Conservation (phyloP, 1,284 basidiomycete species). For the Microbotryum saponariae region DNA sequence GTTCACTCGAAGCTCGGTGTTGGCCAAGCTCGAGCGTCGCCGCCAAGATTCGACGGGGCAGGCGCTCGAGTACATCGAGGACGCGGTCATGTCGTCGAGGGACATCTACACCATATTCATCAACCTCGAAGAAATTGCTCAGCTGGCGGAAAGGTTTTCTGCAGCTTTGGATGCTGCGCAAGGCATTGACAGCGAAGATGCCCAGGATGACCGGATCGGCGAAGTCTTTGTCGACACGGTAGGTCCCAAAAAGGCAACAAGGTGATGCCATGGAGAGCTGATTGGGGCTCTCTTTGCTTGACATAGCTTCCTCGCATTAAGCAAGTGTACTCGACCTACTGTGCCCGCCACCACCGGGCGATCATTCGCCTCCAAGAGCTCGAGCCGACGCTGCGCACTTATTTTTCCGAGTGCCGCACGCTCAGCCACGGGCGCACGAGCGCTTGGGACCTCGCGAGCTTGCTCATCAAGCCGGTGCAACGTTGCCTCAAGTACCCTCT, state of each 20-base stretch:
- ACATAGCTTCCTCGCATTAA: slow-evolving; percentile 40
- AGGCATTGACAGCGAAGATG: slow-evolving; percentile 19
- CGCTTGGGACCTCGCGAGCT: slow-evolving; percentile 43
- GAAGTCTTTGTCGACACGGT: slow-evolving; percentile 40
- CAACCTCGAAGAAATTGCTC: slow-evolving; percentile 41
- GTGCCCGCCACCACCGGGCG: slow-evolving; percentile 41
- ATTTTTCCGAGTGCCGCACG: slow-evolving; percentile 41
- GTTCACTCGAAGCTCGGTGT: background rate
- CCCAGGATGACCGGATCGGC: slow-evolving; percentile 37
- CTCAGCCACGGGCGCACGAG: slow-evolving; percentile 37
- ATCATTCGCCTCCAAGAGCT: slow-evolving; percentile 41
- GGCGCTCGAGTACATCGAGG: slow-evolving; percentile 1
- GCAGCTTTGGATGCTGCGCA: slow-evolving; percentile 34
- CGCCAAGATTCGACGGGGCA: background rate
- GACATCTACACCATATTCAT: slow-evolving; percentile 43
- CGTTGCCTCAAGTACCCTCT: slow-evolving; percentile 43
- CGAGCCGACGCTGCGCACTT: slow-evolving; percentile 33
- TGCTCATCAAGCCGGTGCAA: slow-evolving; percentile 46
- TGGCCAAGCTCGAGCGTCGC: slow-evolving; percentile 1
- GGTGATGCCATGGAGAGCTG: too few relatives aligned
- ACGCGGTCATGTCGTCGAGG: slow-evolving; percentile 36
- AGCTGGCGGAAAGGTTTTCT: slow-evolving; percentile 40
- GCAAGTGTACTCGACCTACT: slow-evolving; percentile 41
- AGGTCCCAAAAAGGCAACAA: background rate
- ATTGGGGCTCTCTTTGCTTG: background rate